phyloP scores from a whole-genome alignment of 805 yeast species.

The Cyberlindnera veronae region DNA sequence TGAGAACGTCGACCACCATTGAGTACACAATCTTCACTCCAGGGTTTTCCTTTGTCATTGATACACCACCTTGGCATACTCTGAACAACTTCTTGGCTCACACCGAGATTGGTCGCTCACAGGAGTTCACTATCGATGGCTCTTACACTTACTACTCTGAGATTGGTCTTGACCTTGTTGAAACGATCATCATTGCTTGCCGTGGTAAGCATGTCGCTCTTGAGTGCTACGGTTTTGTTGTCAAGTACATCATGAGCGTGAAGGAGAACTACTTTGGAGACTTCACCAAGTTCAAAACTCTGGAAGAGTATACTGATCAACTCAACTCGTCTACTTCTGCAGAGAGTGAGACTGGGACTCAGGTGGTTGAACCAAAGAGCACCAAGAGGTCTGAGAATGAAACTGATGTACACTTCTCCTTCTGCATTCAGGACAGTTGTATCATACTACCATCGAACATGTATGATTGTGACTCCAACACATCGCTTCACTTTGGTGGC shows the following conservation, averaged over 20 bases:
- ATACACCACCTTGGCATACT: constrained; percentile 93
- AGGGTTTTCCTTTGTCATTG: constrained; percentile 55
- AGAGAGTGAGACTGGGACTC: not conserved
- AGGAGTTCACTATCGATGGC: constrained; percentile 59
- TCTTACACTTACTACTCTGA: constrained; percentile 58
- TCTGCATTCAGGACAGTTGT: constrained; percentile 67
- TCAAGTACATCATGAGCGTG: constrained; percentile 69
- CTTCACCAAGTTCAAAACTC: constrained; percentile 72
- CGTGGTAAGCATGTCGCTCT: constrained; percentile 64
- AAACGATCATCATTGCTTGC: constrained; percentile 63
- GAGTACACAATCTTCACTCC: constrained; percentile 53
- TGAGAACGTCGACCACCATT: constrained; percentile 48
- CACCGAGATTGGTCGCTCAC: constrained; percentile 63
- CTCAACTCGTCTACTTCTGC: constrained; percentile 7
- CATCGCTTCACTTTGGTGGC: constrained; percentile 59
- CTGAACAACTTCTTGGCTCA: constrained; percentile 62
- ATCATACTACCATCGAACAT: constrained; percentile 69
- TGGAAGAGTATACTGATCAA: constrained; percentile 67
- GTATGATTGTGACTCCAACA: constrained; percentile 59
- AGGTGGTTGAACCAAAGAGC: constrained; percentile 5
- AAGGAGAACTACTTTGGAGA: constrained; percentile 92
- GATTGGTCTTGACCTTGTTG: constrained; percentile 63
- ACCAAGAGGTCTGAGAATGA: constrained; percentile 62
- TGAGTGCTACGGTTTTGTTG: constrained; percentile 73
- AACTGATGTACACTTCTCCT: constrained; percentile 69